Evolutionary conservation across 2,329 filamentous ascomycete species (phyloP).

Genomic region (Myotisia sp.): DNA sequence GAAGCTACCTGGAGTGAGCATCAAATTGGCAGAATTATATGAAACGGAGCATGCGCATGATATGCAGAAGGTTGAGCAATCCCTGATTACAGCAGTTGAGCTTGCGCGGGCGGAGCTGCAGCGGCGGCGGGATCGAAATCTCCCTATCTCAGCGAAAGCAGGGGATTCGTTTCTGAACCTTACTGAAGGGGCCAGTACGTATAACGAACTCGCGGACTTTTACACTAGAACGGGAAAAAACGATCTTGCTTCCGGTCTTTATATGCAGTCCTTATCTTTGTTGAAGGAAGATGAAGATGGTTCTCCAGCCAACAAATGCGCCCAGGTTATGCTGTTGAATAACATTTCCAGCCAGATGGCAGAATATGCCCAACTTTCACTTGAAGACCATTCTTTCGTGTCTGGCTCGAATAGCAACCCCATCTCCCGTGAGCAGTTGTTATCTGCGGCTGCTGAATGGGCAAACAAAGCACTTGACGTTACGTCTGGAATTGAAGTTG

Average conservation of each 20-base stretch:
- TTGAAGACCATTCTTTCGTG: slow-evolving; percentile 20
- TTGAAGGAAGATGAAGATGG: slow-evolving; percentile 34
- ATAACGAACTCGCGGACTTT: slow-evolving; percentile 53
- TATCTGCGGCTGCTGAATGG: slow-evolving; percentile 63
- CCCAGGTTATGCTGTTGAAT: slow-evolving; percentile 58
- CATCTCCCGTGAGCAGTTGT: slow-evolving; percentile 45
- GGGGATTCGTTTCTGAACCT: slow-evolving; percentile 25
- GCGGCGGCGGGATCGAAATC: slow-evolving; percentile 50
- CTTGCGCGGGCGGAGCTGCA: slow-evolving; percentile 60
- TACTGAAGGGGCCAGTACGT: slow-evolving; percentile 23
- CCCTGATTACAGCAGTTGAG: slow-evolving; percentile 68
- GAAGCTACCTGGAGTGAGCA: slow-evolving; percentile 59
- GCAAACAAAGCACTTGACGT: slow-evolving; percentile 60
- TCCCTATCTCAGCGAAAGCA: slow-evolving; percentile 45
- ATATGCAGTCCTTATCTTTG: slow-evolving; percentile 66
- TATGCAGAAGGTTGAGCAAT: slow-evolving; percentile 57
- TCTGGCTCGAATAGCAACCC: slow-evolving; percentile 25
- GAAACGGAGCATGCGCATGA: slow-evolving; percentile 61
- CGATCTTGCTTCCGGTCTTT: slow-evolving; percentile 71
- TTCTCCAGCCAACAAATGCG: slow-evolving; percentile 44
- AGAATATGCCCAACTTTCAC: slow-evolving; percentile 22
- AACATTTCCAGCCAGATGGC: slow-evolving; percentile 39
- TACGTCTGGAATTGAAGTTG: slow-evolving; percentile 49
- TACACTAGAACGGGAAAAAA: slow-evolving; percentile 63
- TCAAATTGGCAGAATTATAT: slow-evolving; percentile 78